phyloP scores from a whole-genome alignment of 805 yeast species.

The Candida chauliodis region DNA sequence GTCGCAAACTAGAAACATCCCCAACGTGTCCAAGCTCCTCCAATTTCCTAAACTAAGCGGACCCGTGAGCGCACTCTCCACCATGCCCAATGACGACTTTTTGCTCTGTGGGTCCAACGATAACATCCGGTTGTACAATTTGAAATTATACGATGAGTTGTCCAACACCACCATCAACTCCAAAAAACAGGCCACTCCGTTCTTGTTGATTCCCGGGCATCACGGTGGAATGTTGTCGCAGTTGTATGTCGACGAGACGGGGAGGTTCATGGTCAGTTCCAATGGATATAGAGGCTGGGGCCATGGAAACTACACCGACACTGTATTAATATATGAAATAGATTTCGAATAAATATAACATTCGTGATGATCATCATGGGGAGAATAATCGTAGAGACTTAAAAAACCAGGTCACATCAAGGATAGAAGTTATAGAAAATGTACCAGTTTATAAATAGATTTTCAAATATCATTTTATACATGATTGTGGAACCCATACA shows the following conservation, averaged over 20 bases:
- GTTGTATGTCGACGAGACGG: constrained; percentile 79
- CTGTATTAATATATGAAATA: constrained; percentile 79
- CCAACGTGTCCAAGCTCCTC: constrained; percentile 54
- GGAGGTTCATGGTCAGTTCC: constrained; percentile 82
- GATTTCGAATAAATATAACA: constrained; percentile 32
- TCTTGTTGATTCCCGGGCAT: constrained; percentile 91
- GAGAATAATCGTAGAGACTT: no score
- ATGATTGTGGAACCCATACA: no score
- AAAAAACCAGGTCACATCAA: no score
- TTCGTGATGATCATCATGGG: no score
- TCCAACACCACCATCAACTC: constrained; percentile 18
- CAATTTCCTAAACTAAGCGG: constrained; percentile 87
- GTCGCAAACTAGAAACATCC: constrained; percentile 24
- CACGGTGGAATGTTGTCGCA: constrained; percentile 87
- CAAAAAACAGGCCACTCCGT: constrained; percentile 58
- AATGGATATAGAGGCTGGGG: constrained; percentile 96
- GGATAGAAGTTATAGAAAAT: no score
- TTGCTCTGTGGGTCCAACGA: constrained; percentile 86
- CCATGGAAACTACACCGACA: constrained; percentile 73
- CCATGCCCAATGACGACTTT: constrained; percentile 79
- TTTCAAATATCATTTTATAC: no score
- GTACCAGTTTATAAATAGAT: no score
- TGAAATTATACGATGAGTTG: constrained; percentile 43
- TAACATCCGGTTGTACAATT: constrained; percentile 82
- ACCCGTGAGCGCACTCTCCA: constrained; percentile 74